Evolutionary conservation across 768 basidiomycete species (phyloP).

Genomic region (Mycena capillaripes): DNA sequence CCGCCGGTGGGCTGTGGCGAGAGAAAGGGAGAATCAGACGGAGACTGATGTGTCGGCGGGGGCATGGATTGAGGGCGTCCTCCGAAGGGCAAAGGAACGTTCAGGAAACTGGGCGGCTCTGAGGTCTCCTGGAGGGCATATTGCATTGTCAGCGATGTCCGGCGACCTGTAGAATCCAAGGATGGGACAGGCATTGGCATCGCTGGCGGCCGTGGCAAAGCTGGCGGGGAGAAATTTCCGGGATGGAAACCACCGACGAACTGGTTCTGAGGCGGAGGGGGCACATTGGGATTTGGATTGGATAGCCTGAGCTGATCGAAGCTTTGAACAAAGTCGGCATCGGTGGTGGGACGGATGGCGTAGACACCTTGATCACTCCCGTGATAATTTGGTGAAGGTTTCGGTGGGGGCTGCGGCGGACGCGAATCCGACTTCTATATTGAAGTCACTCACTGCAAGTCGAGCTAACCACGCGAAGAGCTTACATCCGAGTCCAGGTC

Average conservation of each 20-base stretch:
- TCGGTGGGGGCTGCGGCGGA: constrained; percentile 31
- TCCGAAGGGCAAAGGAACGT: constrained; percentile 8
- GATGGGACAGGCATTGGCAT: constrained; percentile 38
- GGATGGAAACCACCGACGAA: constrained; percentile 38
- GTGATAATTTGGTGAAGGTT: constrained; percentile 28
- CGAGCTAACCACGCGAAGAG: constrained; percentile 3
- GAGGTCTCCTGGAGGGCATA: constrained; percentile 35
- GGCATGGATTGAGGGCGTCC: constrained; percentile 31
- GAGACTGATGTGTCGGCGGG: constrained; percentile 9
- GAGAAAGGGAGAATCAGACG: constrained; percentile 32
- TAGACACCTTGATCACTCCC: constrained; percentile 30
- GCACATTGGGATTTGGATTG: constrained; percentile 2
- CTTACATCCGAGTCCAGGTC: constrained; percentile 35
- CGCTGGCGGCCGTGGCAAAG: constrained; percentile 36
- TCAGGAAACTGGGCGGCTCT: constrained; percentile 31
- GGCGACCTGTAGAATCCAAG: neutral
- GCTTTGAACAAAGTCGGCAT: constrained; percentile 23
- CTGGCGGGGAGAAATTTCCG: constrained; percentile 18
- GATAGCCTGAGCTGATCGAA: constrained; percentile 29
- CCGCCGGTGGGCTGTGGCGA: constrained; percentile 24
- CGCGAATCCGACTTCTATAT: constrained; percentile 19
- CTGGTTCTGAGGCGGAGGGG: constrained; percentile 11
- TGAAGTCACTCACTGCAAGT: constrained; percentile 22
- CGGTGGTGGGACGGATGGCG: constrained; percentile 14
- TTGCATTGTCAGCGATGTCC: constrained; percentile 40